Conservation (phyloP, 345 rosid species). For the Citropsis articulata region DNA sequence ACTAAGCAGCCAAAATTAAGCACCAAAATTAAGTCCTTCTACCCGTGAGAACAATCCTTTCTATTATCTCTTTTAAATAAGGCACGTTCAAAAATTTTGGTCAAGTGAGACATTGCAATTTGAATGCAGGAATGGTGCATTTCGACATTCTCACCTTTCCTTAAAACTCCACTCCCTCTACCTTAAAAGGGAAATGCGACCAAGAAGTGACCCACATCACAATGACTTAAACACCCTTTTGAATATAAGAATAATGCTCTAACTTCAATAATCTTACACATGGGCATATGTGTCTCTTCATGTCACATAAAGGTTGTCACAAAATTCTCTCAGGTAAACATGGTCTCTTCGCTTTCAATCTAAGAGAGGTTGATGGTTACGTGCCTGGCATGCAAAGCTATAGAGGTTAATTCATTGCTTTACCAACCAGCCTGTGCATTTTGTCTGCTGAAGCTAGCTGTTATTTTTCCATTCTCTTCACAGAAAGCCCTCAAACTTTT, state of each 20-base stretch:
- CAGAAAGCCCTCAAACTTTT: neutral
- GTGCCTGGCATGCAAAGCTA: constrained; percentile 64
- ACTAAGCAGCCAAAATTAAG: neutral
- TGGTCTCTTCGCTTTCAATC: constrained; percentile 70
- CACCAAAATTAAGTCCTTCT: neutral
- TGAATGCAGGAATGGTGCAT: constrained; percentile 22
- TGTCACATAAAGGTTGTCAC: neutral
- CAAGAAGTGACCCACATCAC: constrained; percentile 25
- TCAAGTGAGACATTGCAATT: constrained; percentile 4
- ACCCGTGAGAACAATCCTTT: neutral
- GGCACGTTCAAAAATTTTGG: neutral
- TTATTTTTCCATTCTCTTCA: neutral
- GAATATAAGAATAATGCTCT: neutral
- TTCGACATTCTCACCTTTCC: constrained; percentile 37
- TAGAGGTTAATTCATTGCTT: neutral
- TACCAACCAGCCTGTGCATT: neutral
- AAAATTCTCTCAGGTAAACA: constrained; percentile 16
- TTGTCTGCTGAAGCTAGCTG: neutral
- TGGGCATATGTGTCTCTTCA: constrained; percentile 29
- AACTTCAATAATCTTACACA: neutral
- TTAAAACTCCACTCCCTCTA: constrained; percentile 38
- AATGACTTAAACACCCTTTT: constrained; percentile 22
- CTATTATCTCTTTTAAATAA: neutral
- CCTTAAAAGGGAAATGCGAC: constrained; percentile 51
- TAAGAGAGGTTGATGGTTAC: constrained; percentile 61